A percentile compares a stretch with the other conserved stretches of the same genome.
These are phyloP conservation scores for Maudiozyma pseudohumilis DNA, from an alignment of 805 yeast genomes.

Conservation along the genomic window DNA sequence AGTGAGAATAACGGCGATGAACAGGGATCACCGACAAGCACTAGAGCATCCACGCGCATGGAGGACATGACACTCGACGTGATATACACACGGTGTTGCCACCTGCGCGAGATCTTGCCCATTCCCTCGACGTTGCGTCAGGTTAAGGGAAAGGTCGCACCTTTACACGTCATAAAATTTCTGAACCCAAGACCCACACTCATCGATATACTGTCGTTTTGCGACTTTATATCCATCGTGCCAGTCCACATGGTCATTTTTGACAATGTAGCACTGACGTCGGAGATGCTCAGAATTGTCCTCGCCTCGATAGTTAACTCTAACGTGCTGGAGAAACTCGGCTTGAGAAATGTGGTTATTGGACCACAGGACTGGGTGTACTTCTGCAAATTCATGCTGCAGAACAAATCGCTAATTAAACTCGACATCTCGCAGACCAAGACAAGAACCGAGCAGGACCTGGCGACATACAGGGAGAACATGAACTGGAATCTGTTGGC, in stretches of 20 bases:
- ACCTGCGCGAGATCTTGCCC: constrained; percentile 81
- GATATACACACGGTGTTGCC: constrained; percentile 87
- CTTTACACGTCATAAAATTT: constrained; percentile 60
- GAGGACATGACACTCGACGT: constrained; percentile 41
- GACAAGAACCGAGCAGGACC: constrained; percentile 29
- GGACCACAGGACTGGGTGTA: constrained; percentile 67
- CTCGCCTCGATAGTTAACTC: constrained; percentile 61
- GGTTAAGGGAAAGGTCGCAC: constrained; percentile 66
- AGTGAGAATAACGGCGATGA: no score
- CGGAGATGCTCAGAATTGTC: constrained; percentile 69
- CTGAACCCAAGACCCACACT: constrained; percentile 84
- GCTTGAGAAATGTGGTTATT: constrained; percentile 70
- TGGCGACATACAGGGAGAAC: constrained; percentile 45
- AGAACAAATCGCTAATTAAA: constrained; percentile 47
- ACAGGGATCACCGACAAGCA: constrained; percentile 1
- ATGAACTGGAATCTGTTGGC: constrained; percentile 78
- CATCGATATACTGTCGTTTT: constrained; percentile 77
- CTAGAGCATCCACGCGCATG: not conserved
- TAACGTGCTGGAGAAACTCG: constrained; percentile 56
- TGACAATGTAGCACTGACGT: constrained; percentile 68
- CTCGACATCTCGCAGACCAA: constrained; percentile 64
- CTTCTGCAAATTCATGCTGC: constrained; percentile 63
- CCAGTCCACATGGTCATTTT: constrained; percentile 67
- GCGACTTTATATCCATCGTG: constrained; percentile 79
- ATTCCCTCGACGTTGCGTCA: constrained; percentile 83